phyloP scores from a whole-genome alignment of 2,329 filamentous ascomycete species.

The Myriosclerotinia curreyana region DNA sequence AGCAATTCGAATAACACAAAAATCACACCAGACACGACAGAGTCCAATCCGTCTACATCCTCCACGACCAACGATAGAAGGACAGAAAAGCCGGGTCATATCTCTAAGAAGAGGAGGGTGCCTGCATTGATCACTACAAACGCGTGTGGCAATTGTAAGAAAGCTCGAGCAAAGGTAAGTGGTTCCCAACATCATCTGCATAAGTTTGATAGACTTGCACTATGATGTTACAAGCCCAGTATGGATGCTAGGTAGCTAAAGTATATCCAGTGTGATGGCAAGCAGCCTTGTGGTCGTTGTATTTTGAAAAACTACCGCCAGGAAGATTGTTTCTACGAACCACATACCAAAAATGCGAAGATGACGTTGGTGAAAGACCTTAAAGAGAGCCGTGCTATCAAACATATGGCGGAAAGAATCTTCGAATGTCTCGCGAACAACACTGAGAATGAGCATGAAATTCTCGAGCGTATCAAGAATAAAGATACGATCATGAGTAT shows the following conservation, averaged over 20 bases:
- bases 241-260: conserved; percentile 1
- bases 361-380: conserved; percentile 38
- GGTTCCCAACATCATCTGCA: conserved; percentile 2
- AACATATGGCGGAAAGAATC: neutral
- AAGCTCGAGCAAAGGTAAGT: conserved; percentile 35
- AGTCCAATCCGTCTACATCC: neutral
- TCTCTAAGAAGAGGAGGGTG: conserved; percentile 1
- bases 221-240: neutral
- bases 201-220: neutral
- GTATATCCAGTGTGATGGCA: conserved; percentile 38
- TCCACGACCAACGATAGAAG: neutral
- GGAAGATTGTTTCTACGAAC: conserved; percentile 37
- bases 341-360: conserved; percentile 41
- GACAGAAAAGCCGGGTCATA: neutral
- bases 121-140: conserved; percentile 2
- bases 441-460: conserved; percentile 36
- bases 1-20: neutral
- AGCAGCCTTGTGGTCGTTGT: conserved; percentile 39
- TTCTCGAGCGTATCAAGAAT: conserved; percentile 36
- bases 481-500: conserved; percentile 37
- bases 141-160: conserved; percentile 9
- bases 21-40: neutral
- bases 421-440: conserved; percentile 34
- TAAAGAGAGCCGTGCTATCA: conserved; percentile 12
- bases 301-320: conserved; percentile 29